Conservation (phyloP, 805 yeast genomes). For the Wickerhamiella shivajii region DNA sequence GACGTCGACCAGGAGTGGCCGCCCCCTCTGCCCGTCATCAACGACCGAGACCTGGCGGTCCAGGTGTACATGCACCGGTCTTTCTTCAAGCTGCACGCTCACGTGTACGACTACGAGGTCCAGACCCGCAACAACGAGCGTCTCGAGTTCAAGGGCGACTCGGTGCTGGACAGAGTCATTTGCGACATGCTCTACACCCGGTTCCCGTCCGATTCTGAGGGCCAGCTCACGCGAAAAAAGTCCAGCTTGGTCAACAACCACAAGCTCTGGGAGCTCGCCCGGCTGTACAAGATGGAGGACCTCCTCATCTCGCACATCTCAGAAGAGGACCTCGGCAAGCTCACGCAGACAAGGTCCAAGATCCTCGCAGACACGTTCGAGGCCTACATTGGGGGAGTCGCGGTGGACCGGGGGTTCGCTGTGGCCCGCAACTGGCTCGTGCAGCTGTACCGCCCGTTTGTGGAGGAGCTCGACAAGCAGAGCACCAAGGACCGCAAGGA, state of each 20-base stretch:
- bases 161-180: constrained; percentile 59
- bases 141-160: constrained; percentile 81
- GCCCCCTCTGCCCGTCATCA: constrained; percentile 6
- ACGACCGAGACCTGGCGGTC: constrained; percentile 4
- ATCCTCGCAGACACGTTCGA: constrained; percentile 82
- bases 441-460: constrained; percentile 21
- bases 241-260: constrained; percentile 59
- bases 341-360: too few species aligned
- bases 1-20: constrained; percentile 2
- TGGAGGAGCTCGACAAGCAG: constrained; percentile 25
- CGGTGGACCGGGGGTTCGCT: constrained; percentile 17
- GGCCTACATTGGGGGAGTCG: constrained; percentile 82
- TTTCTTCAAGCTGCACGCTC: constrained; percentile 4
- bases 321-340: not conserved
- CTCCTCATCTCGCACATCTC: constrained; percentile 4
- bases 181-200: constrained; percentile 50
- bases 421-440: constrained; percentile 23
- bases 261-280: constrained; percentile 55
- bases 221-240: constrained; percentile 59
- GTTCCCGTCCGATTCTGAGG: constrained; percentile 66
- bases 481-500: constrained; percentile 1
- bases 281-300: constrained; percentile 46
- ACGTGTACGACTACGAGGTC: constrained; percentile 5
- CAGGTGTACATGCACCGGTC: constrained; percentile 6
- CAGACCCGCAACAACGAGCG: constrained; percentile 6